These are phyloP conservation scores for Cutaneotrichosporon arboriforme DNA, from an alignment of 1,284 basidiomycete genomes.

Conservation along the genomic window DNA sequence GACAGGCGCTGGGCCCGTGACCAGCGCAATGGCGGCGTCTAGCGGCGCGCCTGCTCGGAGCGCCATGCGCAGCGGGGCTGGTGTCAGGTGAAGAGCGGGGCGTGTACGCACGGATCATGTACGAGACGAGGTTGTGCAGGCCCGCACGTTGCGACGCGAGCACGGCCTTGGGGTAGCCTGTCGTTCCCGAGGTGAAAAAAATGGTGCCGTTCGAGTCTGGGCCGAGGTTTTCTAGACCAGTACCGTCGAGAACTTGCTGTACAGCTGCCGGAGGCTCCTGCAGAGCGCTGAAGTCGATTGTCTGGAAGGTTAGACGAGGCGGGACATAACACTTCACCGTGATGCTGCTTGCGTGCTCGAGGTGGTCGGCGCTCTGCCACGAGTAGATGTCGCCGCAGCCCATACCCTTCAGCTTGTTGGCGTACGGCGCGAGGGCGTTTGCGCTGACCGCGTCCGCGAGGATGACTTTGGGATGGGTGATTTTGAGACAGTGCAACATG, in stretches of 20 bases:
- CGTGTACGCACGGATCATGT: constrained; percentile 13
- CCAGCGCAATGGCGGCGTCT: background rate
- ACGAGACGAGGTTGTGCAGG: constrained; percentile 10
- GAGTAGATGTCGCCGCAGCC: constrained; percentile 3
- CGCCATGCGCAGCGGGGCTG: background rate
- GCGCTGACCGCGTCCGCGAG: constrained; percentile 29
- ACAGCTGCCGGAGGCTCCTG: background rate
- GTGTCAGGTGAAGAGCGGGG: background rate
- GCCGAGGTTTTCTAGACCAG: constrained; percentile 17
- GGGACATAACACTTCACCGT: constrained; percentile 12
- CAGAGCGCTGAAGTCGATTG: constrained; percentile 30
- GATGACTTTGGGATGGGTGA: constrained; percentile 27
- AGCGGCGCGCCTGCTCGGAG: constrained; percentile 6
- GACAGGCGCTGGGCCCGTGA: background rate
- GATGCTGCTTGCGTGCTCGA: constrained; percentile 5
- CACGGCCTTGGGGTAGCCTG: constrained; percentile 34
- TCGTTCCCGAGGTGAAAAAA: constrained; percentile 35
- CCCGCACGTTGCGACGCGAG: constrained; percentile 30
- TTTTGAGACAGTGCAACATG: constrained; percentile 22
- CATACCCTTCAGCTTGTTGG: background rate
- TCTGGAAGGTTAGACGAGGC: constrained; percentile 34
- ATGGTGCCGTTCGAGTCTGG: constrained; percentile 42
- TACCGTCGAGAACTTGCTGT: constrained; percentile 3
- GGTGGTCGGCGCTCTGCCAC: constrained; percentile 9
- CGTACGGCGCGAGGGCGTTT: constrained; percentile 1